A percentile compares a stretch with the other conserved stretches of the same genome.
Conservation (phyloP, 2,329 filamentous ascomycete genomes). For the Cladorrhinum sp. region DNA sequence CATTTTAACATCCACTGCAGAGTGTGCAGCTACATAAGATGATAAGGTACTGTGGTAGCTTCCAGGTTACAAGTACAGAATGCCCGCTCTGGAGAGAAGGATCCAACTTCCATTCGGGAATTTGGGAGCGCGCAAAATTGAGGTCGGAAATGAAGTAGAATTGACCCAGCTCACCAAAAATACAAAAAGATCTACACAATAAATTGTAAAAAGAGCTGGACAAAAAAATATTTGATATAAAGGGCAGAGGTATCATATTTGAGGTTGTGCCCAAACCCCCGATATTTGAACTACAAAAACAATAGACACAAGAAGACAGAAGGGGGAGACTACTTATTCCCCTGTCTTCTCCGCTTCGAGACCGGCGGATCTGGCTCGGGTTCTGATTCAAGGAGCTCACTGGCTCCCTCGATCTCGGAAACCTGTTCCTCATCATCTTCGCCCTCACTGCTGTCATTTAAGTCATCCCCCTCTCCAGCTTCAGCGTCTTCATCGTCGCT, state of each 20-base stretch:
- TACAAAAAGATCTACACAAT: too few species aligned
- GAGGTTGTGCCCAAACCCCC: conserved; percentile 7
- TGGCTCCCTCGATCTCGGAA: conserved; percentile 25
- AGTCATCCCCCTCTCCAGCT: conserved; percentile 35
- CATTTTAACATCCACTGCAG: neutral
- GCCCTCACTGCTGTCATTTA: conserved; percentile 40
- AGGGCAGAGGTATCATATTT: conserved; percentile 10
- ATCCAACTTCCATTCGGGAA: too few species aligned
- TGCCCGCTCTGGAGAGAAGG: neutral
- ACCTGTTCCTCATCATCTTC: conserved; percentile 42
- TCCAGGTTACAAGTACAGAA: too few species aligned
- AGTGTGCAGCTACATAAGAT: too few species aligned
- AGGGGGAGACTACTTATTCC: conserved; percentile 16
- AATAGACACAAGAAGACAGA: neutral
- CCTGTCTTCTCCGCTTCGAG: conserved; percentile 25
- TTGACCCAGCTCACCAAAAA: too few species aligned
- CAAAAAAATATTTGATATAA: neutral
- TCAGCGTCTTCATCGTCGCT: conserved; percentile 32
- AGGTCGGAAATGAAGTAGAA: too few species aligned
- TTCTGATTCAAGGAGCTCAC: conserved; percentile 24
- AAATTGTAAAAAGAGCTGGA: too few species aligned
- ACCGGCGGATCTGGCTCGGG: conserved; percentile 22
- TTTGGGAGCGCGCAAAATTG: too few species aligned
- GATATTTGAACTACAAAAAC: conserved; percentile 10
- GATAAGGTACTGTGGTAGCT: too few species aligned